phyloP scores from a whole-genome alignment of 2,329 filamentous ascomycete genomes.

The Didymella arachidicola region DNA sequence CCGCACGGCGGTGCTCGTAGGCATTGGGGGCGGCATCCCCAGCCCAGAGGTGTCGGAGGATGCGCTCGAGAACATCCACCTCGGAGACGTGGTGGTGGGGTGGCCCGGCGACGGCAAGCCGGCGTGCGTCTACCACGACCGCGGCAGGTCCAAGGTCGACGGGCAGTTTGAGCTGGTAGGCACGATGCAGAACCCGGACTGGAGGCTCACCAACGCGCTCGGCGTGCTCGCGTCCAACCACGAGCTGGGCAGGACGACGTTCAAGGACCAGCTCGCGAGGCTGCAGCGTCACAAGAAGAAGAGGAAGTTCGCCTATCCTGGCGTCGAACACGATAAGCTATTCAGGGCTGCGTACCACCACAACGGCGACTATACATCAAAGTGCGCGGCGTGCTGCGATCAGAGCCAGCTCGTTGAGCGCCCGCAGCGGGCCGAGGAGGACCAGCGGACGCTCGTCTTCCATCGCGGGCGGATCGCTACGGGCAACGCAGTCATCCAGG shows the following conservation, averaged over 20 bases:
- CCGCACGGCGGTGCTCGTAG: slow-evolving; percentile 21
- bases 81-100: slow-evolving; percentile 22
- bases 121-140: slow-evolving; percentile 6
- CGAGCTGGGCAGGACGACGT: background rate
- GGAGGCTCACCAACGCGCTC: background rate
- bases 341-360: background rate
- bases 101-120: slow-evolving; percentile 21
- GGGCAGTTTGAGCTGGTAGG: background rate
- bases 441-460: background rate
- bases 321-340: background rate
- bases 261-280: background rate
- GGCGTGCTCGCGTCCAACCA: background rate
- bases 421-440: background rate
- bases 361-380: background rate
- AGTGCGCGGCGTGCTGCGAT: background rate
- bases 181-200: background rate
- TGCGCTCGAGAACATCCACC: slow-evolving; percentile 13
- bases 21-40: slow-evolving; percentile 24
- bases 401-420: too few species aligned
- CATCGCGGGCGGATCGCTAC: background rate
- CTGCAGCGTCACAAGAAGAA: background rate
- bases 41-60: background rate
- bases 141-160: background rate
- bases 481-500: background rate
- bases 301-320: background rate